Evolutionary conservation across 1,139 yeast species (phyloP).

Genomic region (Kodamaea sp.): DNA sequence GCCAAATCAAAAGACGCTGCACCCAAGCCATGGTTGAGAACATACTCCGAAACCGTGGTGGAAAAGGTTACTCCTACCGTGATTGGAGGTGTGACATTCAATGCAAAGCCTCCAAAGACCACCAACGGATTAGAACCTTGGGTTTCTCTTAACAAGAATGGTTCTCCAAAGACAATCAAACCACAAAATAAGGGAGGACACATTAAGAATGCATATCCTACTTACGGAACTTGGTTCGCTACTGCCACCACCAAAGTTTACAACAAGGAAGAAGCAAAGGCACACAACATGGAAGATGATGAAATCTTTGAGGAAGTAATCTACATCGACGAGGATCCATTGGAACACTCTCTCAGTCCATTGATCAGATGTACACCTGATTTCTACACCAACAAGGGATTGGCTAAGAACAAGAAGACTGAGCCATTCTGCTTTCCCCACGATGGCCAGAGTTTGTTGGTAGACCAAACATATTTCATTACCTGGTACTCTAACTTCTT

Average conservation of each 20-base stretch:
- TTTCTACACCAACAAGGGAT: slow-evolving; percentile 63
- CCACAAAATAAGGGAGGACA: slow-evolving; percentile 75
- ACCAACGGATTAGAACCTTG: slow-evolving; percentile 77
- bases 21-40: slow-evolving; percentile 73
- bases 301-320: slow-evolving; percentile 56
- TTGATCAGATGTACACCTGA: slow-evolving; percentile 85
- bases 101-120: slow-evolving; percentile 67
- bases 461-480: slow-evolving; percentile 67
- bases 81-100: slow-evolving; percentile 77
- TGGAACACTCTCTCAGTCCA: slow-evolving; percentile 72
- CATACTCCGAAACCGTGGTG: slow-evolving; percentile 53
- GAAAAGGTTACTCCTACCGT: slow-evolving; percentile 83
- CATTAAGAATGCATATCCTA: slow-evolving; percentile 66
- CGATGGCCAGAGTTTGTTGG: slow-evolving; percentile 55
- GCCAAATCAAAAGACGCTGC: slow-evolving; percentile 12
- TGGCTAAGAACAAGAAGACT: slow-evolving; percentile 53
- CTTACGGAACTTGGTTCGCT: slow-evolving; percentile 75
- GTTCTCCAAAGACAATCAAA: slow-evolving; percentile 74
- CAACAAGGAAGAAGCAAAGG: slow-evolving; percentile 61
- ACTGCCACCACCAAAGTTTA: slow-evolving; percentile 61
- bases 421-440: slow-evolving; percentile 85
- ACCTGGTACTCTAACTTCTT: slow-evolving; percentile 78
- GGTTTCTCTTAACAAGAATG: slow-evolving; percentile 75
- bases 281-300: slow-evolving; percentile 67
- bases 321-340: slow-evolving; percentile 63